These are phyloP conservation scores for Leccinum idahoense DNA, from an alignment of 1,284 basidiomycete species.

Conservation along the genomic window DNA sequence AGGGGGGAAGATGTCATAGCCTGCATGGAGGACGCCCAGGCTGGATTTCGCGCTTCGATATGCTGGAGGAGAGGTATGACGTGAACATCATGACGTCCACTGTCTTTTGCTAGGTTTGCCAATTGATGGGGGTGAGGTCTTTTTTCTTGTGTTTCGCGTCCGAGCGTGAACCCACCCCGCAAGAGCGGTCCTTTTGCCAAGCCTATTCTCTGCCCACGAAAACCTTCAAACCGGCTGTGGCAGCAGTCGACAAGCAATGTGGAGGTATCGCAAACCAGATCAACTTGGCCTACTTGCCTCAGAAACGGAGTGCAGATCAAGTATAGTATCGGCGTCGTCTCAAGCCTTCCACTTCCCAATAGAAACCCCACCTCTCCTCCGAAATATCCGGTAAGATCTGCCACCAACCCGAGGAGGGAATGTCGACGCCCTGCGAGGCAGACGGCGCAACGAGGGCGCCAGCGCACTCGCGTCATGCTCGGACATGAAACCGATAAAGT, in stretches of 20 bases:
- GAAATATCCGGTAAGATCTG: slow-evolving; percentile 21
- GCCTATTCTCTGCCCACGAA: background rate
- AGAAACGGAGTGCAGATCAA: too few species aligned
- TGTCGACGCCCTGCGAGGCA: slow-evolving; percentile 13
- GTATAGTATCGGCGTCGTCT: background rate
- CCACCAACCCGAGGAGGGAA: slow-evolving; percentile 1
- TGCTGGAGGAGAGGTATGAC: slow-evolving; percentile 21
- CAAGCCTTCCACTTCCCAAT: background rate
- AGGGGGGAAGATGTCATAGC: slow-evolving; percentile 10
- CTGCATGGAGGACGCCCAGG: slow-evolving; percentile 28
- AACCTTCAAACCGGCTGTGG: slow-evolving; percentile 16
- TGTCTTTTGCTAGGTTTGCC: slow-evolving; percentile 31
- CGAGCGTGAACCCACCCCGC: slow-evolving; percentile 12
- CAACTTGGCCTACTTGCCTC: too few species aligned
- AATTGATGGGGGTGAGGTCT: slow-evolving; percentile 26
- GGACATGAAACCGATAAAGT: slow-evolving; percentile 21
- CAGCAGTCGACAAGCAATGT: slow-evolving; percentile 22
- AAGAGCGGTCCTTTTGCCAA: slow-evolving; percentile 16
- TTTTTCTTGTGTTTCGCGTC: background rate
- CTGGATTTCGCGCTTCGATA: slow-evolving; percentile 10
- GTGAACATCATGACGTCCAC: slow-evolving; percentile 8
- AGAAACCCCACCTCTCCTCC: slow-evolving; percentile 7
- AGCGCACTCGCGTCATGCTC: slow-evolving; percentile 19
- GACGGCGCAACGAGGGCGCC: slow-evolving; percentile 5
- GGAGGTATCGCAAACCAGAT: slow-evolving; percentile 20